Conservation (phyloP, 148 eudicot species). For the Arbutus unedo region DNA sequence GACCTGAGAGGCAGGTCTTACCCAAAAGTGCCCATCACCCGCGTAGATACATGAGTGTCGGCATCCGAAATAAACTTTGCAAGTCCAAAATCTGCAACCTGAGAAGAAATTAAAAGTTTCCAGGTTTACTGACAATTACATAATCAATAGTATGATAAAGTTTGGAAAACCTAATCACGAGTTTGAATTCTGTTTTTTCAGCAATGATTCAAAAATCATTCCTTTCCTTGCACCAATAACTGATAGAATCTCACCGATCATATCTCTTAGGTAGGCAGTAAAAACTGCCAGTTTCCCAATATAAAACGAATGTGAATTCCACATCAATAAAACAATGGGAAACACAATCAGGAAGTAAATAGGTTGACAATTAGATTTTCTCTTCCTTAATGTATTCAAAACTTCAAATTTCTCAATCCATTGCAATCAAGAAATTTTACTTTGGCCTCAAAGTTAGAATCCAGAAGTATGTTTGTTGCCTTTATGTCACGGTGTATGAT, state of each 20-base stretch:
- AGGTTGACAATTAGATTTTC: background rate
- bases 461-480: slow-evolving; percentile 82
- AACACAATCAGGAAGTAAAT: background rate
- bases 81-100: slow-evolving; percentile 99
- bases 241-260: background rate
- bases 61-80: slow-evolving; percentile 79
- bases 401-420: background rate
- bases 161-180: background rate
- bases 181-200: background rate
- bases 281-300: background rate
- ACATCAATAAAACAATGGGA: background rate
- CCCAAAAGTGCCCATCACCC: slow-evolving; percentile 99
- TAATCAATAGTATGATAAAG: background rate
- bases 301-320: background rate
- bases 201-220: background rate
- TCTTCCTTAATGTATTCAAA: background rate
- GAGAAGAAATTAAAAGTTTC: slow-evolving; percentile 18
- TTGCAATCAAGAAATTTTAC: slow-evolving; percentile 31
- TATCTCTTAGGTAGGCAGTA: background rate
- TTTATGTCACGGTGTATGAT: slow-evolving; percentile 96
- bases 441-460: slow-evolving; percentile 89
- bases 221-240: background rate
- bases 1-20: slow-evolving; percentile 30
- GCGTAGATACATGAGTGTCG: slow-evolving; percentile 85
- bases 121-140: background rate